Evolutionary conservation across 1,284 basidiomycete genomes (phyloP).

Genomic region (Xerocomus minutiporus): DNA sequence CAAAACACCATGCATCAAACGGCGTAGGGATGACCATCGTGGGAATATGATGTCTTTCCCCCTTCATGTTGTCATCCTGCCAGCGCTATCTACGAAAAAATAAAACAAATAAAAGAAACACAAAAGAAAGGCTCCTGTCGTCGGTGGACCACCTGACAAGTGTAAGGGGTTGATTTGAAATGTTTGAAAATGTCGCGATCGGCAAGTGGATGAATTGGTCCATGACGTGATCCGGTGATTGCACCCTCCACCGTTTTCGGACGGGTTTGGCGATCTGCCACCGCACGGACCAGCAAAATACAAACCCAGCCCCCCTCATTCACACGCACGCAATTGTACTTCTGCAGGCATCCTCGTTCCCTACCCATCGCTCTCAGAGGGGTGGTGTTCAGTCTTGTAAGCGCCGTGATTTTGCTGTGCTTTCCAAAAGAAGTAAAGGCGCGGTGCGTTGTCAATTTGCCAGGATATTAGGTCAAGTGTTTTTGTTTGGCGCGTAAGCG

Average conservation of each 20-base stretch:
- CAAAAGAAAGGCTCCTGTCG: not conserved
- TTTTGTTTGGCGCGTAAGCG: constrained; percentile 40
- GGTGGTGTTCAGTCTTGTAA: not conserved
- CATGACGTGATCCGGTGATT: constrained; percentile 34
- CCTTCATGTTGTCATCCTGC: not conserved
- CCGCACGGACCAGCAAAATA: constrained; percentile 30
- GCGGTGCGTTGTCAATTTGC: constrained; percentile 7
- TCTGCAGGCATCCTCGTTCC: not conserved
- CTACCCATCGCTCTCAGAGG: not conserved
- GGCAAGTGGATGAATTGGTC: constrained; percentile 26
- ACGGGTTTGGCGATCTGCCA: constrained; percentile 22
- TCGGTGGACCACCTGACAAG: not conserved
- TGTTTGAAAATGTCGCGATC: constrained; percentile 28
- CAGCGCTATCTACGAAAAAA: not conserved
- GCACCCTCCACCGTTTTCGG: constrained; percentile 12
- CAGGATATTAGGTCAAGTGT: constrained; percentile 31
- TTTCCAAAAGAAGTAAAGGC: constrained; percentile 1
- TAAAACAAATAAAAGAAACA: not conserved
- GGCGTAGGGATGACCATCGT: not conserved
- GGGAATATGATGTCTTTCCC: not conserved
- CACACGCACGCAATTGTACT: not conserved
- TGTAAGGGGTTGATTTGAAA: constrained; percentile 2
- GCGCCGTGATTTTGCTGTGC: constrained; percentile 3
- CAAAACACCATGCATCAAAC: not conserved
- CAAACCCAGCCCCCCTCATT: not conserved